Evolutionary conservation across 371 early-diverging fungal genomes (phyloP).

Genomic region (Synchytrium microbalum): DNA sequence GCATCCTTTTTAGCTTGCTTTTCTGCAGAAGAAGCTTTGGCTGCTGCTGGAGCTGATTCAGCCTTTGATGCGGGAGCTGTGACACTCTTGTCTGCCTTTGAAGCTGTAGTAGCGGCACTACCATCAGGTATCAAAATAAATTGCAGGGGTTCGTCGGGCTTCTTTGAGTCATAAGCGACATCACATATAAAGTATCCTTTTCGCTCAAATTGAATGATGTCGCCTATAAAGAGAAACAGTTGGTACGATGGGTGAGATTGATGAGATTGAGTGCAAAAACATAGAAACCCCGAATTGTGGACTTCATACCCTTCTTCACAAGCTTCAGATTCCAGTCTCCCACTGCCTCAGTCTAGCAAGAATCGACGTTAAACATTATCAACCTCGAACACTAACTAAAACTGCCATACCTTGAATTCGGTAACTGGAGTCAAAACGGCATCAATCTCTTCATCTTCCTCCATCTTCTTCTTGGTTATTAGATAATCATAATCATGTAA

Average conservation of each 20-base stretch:
- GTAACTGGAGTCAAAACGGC: constrained; percentile 84
- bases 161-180: constrained; percentile 40
- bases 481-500: constrained; percentile 91
- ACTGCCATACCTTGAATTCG: constrained; percentile 55
- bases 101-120: constrained; percentile 65
- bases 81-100: constrained; percentile 49
- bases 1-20: constrained; percentile 51
- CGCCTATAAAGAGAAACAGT: no score
- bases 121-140: constrained; percentile 93
- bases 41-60: constrained; percentile 17
- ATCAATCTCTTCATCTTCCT: constrained; percentile 83
- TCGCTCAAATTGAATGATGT: constrained; percentile 98
- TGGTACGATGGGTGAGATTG: neutral
- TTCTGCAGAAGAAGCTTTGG: no score
- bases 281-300: neutral
- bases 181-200: constrained; percentile 95
- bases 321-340: constrained; percentile 41
- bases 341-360: constrained; percentile 28
- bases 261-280: neutral
- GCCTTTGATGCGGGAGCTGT: no score
- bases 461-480: constrained; percentile 96
- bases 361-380: neutral
- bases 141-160: constrained; percentile 42
- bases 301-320: constrained; percentile 27
- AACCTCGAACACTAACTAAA: neutral